Evolutionary conservation across 2,329 filamentous ascomycete species (phyloP).

Genomic region (Neodidymelliopsis sp.): DNA sequence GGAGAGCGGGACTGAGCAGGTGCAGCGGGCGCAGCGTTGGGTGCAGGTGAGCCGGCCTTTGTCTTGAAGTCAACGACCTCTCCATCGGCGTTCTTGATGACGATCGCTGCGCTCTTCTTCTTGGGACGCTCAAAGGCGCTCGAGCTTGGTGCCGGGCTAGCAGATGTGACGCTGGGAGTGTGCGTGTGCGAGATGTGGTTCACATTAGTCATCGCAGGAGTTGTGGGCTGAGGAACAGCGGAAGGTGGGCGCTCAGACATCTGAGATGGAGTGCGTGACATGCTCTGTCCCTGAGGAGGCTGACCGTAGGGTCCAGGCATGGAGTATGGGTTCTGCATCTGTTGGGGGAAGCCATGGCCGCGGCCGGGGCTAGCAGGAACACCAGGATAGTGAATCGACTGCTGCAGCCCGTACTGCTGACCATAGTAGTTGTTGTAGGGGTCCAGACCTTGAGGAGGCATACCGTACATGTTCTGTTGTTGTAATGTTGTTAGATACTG

Average conservation of each 20-base stretch:
- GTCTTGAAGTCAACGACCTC: slow-evolving; percentile 73
- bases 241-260: slow-evolving; percentile 66
- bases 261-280: slow-evolving; percentile 71
- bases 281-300: slow-evolving; percentile 65
- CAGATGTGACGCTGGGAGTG: slow-evolving; percentile 63
- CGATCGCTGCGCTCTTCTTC: slow-evolving; percentile 76
- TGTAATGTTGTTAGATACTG: slow-evolving; percentile 71
- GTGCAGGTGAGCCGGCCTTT: slow-evolving; percentile 52
- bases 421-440: slow-evolving; percentile 55
- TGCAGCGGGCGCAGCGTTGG: slow-evolving; percentile 48
- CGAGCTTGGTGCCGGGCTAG: slow-evolving; percentile 67
- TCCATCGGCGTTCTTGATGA: slow-evolving; percentile 84
- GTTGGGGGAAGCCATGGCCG: slow-evolving; percentile 57
- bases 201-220: slow-evolving; percentile 57
- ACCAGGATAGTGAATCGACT: slow-evolving; percentile 54
- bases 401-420: slow-evolving; percentile 57
- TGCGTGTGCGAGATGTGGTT: slow-evolving; percentile 58
- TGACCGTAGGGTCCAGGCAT: slow-evolving; percentile 62
- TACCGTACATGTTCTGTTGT: slow-evolving; percentile 70
- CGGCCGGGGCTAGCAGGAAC: slow-evolving; percentile 55
- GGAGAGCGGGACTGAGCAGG: slow-evolving; percentile 64
- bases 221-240: slow-evolving; percentile 66
- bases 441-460: slow-evolving; percentile 57
- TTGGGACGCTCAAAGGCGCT: slow-evolving; percentile 68
- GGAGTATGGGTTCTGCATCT: slow-evolving; percentile 53